Evolutionary conservation across 108 stramenopile genomes (phyloP).

Genomic region (Nitzschia inconspicua): DNA sequence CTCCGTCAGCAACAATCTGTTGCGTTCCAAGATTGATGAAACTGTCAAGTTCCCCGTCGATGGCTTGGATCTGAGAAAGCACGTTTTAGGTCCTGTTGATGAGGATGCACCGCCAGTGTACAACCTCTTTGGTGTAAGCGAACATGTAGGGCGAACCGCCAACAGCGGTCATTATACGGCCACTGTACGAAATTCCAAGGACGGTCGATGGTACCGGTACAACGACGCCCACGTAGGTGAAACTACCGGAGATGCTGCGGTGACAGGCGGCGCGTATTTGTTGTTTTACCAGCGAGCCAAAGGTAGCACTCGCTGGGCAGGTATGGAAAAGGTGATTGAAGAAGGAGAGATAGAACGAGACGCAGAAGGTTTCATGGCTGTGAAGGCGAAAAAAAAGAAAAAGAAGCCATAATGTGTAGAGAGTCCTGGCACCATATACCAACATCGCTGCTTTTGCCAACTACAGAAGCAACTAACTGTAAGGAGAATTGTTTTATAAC

Average conservation of each 20-base stretch:
- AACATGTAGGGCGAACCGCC: constrained; percentile 74
- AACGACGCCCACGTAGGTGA: constrained; percentile 78
- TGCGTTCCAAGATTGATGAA: constrained; percentile 75
- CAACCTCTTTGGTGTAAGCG: constrained; percentile 78
- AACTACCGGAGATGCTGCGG: constrained; percentile 67
- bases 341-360: constrained; percentile 38
- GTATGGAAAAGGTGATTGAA: constrained; percentile 71
- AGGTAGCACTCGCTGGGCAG: constrained; percentile 65
- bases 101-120: constrained; percentile 75
- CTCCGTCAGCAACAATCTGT: constrained; percentile 42
- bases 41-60: constrained; percentile 75
- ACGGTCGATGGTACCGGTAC: constrained; percentile 77
- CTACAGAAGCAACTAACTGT: too few relatives aligned
- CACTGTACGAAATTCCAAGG: constrained; percentile 75
- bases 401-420: background rate
- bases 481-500: too few relatives aligned
- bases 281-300: constrained; percentile 74
- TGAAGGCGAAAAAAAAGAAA: constrained; percentile 38
- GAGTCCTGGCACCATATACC: too few relatives aligned
- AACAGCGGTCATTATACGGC: constrained; percentile 87
- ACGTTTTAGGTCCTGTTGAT: constrained; percentile 70
- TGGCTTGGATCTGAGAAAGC: constrained; percentile 53
- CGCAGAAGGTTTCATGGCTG: constrained; percentile 46
- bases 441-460: too few relatives aligned
- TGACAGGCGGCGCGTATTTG: constrained; percentile 80